These are phyloP conservation scores for Osmozyma mogii DNA, from an alignment of 805 yeast species.

Conservation along the genomic window DNA sequence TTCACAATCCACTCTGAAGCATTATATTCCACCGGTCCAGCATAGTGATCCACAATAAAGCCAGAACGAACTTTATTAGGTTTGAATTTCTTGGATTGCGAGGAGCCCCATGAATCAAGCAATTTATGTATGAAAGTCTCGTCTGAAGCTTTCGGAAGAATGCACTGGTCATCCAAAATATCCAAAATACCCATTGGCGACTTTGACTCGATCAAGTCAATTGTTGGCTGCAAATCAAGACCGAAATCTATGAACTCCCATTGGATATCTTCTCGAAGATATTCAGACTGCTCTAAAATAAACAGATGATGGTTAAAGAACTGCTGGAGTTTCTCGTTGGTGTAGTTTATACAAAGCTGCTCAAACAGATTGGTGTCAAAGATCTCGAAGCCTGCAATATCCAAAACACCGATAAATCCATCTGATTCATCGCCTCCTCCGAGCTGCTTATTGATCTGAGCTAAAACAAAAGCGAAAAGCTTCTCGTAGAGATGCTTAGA, in stretches of 20 bases:
- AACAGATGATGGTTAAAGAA: constrained; percentile 57
- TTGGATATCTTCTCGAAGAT: constrained; percentile 48
- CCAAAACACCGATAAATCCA: constrained; percentile 49
- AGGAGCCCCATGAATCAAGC: constrained; percentile 51
- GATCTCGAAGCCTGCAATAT: constrained; percentile 57
- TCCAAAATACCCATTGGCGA: constrained; percentile 78
- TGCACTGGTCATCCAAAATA: constrained; percentile 88
- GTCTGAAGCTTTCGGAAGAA: constrained; percentile 87
- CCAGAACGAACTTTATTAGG: constrained; percentile 72
- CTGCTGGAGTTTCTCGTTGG: constrained; percentile 54
- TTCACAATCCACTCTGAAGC: constrained; percentile 91
- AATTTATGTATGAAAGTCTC: constrained; percentile 74
- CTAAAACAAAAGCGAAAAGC: constrained; percentile 69
- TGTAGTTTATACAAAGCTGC: constrained; percentile 52
- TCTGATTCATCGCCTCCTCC: constrained; percentile 1
- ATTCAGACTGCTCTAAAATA: constrained; percentile 53
- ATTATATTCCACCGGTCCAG: constrained; percentile 91
- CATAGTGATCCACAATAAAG: constrained; percentile 84
- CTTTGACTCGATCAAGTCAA: constrained; percentile 76
- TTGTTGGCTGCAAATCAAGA: constrained; percentile 87
- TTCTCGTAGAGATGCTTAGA: constrained; percentile 83
- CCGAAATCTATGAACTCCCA: constrained; percentile 89
- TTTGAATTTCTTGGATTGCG: constrained; percentile 44
- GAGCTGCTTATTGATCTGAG: constrained; percentile 64
- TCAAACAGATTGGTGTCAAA: constrained; percentile 52